Conservation (phyloP, 768 basidiomycete species). For the Tylopilus balloui region DNA sequence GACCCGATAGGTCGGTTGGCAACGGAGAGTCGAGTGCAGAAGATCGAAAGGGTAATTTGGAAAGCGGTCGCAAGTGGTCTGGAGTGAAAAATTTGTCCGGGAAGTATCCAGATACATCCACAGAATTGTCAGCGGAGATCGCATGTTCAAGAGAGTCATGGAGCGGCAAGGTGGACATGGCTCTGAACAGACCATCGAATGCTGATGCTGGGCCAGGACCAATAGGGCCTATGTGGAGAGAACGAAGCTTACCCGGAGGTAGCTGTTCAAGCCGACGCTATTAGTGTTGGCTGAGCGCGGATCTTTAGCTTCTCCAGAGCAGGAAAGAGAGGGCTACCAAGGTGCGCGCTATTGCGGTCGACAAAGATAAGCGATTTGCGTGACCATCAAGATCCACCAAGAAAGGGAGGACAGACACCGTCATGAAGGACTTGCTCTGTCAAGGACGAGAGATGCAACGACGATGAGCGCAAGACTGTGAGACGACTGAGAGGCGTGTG, state of each 20-base stretch:
- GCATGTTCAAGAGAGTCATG: constrained; percentile 39
- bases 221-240: constrained; percentile 39
- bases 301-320: constrained; percentile 38
- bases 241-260: constrained; percentile 30
- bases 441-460: constrained; percentile 40
- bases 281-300: constrained; percentile 33
- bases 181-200: constrained; percentile 36
- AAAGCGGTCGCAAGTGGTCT: constrained; percentile 34
- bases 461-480: constrained; percentile 33
- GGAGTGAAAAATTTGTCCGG: constrained; percentile 19
- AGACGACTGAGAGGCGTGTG: constrained; percentile 33
- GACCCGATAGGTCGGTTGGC: constrained; percentile 37
- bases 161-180: constrained; percentile 32
- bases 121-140: constrained; percentile 26
- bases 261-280: constrained; percentile 33
- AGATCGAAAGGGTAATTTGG: constrained; percentile 32
- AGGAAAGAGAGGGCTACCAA: constrained; percentile 27
- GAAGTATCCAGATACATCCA: constrained; percentile 24
- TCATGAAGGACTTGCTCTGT: constrained; percentile 34
- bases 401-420: constrained; percentile 35
- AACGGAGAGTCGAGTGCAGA: constrained; percentile 39
- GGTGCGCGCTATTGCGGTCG: not conserved
- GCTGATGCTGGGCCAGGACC: constrained; percentile 22
- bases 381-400: constrained; percentile 44
- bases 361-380: constrained; percentile 34